Base-by-base conservation (phyloP, 2,329 filamentous ascomycete species). In the Trichoderma guizhouense region DNA sequence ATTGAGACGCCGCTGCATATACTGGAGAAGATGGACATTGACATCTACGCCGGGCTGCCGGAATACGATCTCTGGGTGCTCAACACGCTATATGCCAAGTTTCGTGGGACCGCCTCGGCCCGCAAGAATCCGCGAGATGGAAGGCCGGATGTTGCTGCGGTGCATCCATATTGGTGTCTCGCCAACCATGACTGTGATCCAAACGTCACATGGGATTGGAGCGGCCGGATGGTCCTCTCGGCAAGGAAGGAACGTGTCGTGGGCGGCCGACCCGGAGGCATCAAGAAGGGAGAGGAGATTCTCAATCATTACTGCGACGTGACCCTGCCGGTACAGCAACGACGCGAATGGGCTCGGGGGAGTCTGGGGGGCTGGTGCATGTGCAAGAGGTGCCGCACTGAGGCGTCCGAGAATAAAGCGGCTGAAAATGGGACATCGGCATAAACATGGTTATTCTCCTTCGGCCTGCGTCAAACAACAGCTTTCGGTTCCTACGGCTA, bases 171-270 rank as follows among this genome's bases (percentile, higher is more conserved):
- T 76, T 99, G 96, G 94, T 98, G 95, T 82, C 86, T 98, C 34
- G 95, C 95, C 32, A 99, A 99, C 78, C 96, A 99, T 80, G 94
- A 94, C 80, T 99, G 96, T 82, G 91, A 97, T 79, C 96, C 96
- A 9, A 98, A 97, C 80, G 94, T 98, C 51, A 89, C 89, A 4
- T 99, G 96, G 96, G 93, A 97, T 78, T 98, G 95, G 93, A 90
- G 92, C 32, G 93, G 92, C 1, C 87, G 87, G 67, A 95, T 96
- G 87, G 87, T 89, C 43, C 88, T 96, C 72, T 89, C 85, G 84
- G 88, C 89, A 2, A 84, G 90, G 62, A 84, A 89, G 73, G 83
- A 86, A 74, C 84, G 89, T 47, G 84, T 92, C 5, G 82, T 87
- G 7, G 87, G 86, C 79, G 76, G 79, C 51, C 76, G 76, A 1